Evolutionary conservation across 2,329 filamentous ascomycete genomes (phyloP), one percentile per base, ranked within the genome.

Genomic region (Hypoxylon sp.): DNA sequence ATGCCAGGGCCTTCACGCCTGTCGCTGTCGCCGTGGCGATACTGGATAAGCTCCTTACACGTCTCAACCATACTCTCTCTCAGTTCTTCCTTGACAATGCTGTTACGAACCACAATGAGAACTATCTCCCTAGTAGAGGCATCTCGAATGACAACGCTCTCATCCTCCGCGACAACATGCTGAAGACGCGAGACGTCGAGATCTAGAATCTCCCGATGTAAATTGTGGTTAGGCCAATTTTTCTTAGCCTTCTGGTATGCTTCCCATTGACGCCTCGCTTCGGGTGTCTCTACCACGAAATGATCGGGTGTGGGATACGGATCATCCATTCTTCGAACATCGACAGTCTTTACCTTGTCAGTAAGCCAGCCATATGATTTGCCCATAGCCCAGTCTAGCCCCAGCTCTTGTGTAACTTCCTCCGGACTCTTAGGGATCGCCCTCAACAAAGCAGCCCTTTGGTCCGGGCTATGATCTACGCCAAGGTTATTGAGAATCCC

Each of bases 111-210:
- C 8, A 74, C 65, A 4, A 74, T 56, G 4, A 75, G 48, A 2
- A 70, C 63, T 6, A 73, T 57, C 37, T 72, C 64, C 31, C 65
- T 63, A 0, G 72, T 74, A n/a, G 72, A 64, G 0, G 63, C 66
- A 37, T 74, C 70, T n/a, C 68, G 63, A 48, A 75, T 65, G 11
- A 73, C 69, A n/a, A 73, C 66, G 37, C 72, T 75, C 51, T 73
- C 72, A 14, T 72, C 54, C 58, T 72, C 68, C n/a, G 35, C 47
- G 14, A 74, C 55, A 10, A 65, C 59, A 47, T 72, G 72, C 47
- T 59, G 42, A 6, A 74, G 44, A 6, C 44, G 35, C 10, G 54
- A 60, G 22, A 47, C 33, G 26, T 72, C 70, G 5, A 72, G 17
- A 17, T 57, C 55, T 9, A 66, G 11, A 13, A 70, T 67, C 13